Evolutionary conservation across 2,329 filamentous ascomycete genomes (phyloP).

Genomic region (Arthroderma sp.): DNA sequence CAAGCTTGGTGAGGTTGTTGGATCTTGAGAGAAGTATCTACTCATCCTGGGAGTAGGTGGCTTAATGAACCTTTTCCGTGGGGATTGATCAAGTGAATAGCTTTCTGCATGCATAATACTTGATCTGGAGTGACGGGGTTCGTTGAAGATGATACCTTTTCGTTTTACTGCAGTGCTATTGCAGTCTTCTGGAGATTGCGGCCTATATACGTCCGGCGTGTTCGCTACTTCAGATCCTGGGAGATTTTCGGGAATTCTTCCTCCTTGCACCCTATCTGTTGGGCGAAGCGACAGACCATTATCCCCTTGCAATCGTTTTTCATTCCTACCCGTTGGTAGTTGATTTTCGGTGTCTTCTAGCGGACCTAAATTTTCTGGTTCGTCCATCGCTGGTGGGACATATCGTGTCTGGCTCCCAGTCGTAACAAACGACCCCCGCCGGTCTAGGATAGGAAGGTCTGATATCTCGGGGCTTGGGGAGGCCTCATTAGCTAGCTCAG

Average conservation of each 20-base stretch:
- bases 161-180: neutral
- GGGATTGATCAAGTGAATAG: neutral
- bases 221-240: neutral
- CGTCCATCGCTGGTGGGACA: neutral
- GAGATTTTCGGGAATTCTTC: neutral
- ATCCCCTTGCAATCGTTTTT: no score
- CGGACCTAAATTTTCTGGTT: neutral
- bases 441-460: conserved; percentile 6
- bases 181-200: neutral
- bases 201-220: neutral
- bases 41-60: neutral
- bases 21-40: neutral
- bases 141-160: neutral
- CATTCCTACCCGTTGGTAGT: neutral
- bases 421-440: conserved; percentile 6
- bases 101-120: neutral
- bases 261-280: neutral
- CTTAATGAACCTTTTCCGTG: neutral
- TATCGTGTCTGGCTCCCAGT: conserved; percentile 6
- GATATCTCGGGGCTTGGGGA: neutral
- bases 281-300: neutral
- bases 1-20: neutral
- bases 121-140: neutral
- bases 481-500: neutral
- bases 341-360: neutral